Base-by-base conservation (phyloP, 805 yeast genomes). In the Kuraishia capsulata region DNA sequence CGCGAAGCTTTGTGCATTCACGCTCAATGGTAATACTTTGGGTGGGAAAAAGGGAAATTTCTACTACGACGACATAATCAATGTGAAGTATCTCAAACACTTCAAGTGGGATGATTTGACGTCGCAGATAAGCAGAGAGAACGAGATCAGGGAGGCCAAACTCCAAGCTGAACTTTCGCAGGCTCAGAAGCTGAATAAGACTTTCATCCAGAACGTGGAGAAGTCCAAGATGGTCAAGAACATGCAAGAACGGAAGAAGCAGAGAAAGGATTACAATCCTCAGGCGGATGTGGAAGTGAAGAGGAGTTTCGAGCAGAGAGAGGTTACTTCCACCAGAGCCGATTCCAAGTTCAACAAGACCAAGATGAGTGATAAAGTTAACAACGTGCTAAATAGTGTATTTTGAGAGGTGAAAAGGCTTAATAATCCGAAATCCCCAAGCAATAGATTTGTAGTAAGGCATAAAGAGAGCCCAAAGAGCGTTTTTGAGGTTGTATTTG, bases 21-120 rank as follows among this genome's bases (percentile, higher is more conserved):
- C 97, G 0, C 62, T 92, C 52, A 92, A 92, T 53, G 96, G 95
- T 9, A 85, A 87, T 53, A 84, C 70, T 8, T 62, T 92, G 25
- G 98, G 97, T 20, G 98, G 97, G 30, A 87, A 81, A 52, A 92
- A 92, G 61, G 81, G 92, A 3, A 75, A 81, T 8, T 90, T 83
- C 52, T 92, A 89, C 61, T 82, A 92, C 53, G 98, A 92, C 59
- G 98, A 92, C 64, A 80, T 92, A 20, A 69, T 94, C 65, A 92
- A 88, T 56, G 78, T 90, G 42, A 90, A 85, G 57, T 92, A 92
- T 51, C 65, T 92, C 43, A 79, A 86, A 8, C 88, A 90, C 2
- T 92, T 90, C 71, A 92, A 92, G 55, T 92, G 98, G 98, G 71
- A 81, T 40, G 95, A 92, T 52, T 67, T 92, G 54, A 89, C 97